Evolutionary conservation across 176 grass and related monocot genomes (phyloP), one percentile per base, ranked within the genome.

Genomic region (Panicum miliaceum): DNA sequence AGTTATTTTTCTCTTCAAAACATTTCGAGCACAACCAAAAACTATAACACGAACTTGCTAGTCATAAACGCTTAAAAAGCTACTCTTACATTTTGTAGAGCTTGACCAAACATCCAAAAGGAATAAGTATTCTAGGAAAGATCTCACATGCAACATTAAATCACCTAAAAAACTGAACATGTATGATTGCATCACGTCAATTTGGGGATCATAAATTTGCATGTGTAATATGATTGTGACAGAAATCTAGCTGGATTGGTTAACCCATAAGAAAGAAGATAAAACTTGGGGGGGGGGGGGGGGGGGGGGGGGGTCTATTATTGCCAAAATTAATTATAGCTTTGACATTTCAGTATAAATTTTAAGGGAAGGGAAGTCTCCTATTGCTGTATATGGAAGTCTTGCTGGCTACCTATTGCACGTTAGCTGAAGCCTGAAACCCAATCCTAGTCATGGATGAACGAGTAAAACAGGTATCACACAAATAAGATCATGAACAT

Each of bases 161-260:
- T 29, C 15, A 58, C 22, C 47, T 68, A 80, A 75, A 34, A 71
- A 78, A 78, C 20, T 78, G 64, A 85, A 78, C 52, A 78, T 50
- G 75, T 60, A 78, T 38, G 20, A 45, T 40, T 64, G 60, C 52
- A 69, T 59, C 84, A 67, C 4, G 23, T 68, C 40, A 83, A 63
- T 68, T 36, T 79, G 34, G 34, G 75, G 53, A 62, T 77, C 51
- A 61, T 87, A 76, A 71, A 84, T 74, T 84, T 84, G 41, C 19
- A 9, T 75, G 41, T 50, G 11, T 23, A 84, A 73, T 84, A 84
- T 65, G 58, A 84, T 73, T 60, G 32, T 83, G 84, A 83, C 18
- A 73, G 79, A 45, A 83, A 86, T 78, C 74, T 73, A 90, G 61
- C 45, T 73, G 11, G 76, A 82, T 78, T 47, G 37, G 14, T 61